These are phyloP conservation scores for Mitragyna speciosa DNA, from an alignment of 257 asterid species.

Conservation along the genomic window DNA sequence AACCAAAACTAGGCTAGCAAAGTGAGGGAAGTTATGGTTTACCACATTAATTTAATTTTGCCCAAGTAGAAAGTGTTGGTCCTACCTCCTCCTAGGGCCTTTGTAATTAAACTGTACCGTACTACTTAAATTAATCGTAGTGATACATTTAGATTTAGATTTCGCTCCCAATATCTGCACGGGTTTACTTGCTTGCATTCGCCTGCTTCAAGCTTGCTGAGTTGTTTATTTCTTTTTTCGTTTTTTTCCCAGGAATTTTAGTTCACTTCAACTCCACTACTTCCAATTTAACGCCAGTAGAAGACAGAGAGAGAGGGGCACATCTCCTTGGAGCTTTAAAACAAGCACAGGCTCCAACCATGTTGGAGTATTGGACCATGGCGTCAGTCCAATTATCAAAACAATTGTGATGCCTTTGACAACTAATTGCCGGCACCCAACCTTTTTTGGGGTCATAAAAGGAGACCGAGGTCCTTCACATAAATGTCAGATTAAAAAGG, in stretches of 20 bases:
- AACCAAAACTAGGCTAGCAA: not conserved
- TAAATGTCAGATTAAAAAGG: no score
- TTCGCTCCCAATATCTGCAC: not conserved
- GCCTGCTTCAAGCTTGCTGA: not conserved
- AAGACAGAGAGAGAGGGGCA: no score
- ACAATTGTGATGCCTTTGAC: not conserved
- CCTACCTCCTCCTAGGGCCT: not conserved
- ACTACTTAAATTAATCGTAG: no score
- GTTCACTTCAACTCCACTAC: not conserved
- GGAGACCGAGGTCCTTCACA: no score
- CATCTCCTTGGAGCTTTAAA: not conserved
- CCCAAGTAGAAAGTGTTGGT: not conserved
- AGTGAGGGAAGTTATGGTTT: not conserved
- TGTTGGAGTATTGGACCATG: not conserved
- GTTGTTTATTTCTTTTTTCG: no score
- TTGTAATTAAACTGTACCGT: not conserved
- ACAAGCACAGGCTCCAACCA: not conserved
- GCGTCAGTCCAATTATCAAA: no score
- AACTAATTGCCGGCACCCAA: not conserved
- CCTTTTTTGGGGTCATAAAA: not conserved
- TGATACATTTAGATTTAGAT: no score
- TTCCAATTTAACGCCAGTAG: no score
- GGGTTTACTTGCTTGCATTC: not conserved
- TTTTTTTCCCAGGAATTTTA: not conserved
- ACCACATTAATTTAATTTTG: not conserved